phyloP scores from a whole-genome alignment of 2,329 filamentous ascomycete genomes.

The Colletotrichum cereale region DNA sequence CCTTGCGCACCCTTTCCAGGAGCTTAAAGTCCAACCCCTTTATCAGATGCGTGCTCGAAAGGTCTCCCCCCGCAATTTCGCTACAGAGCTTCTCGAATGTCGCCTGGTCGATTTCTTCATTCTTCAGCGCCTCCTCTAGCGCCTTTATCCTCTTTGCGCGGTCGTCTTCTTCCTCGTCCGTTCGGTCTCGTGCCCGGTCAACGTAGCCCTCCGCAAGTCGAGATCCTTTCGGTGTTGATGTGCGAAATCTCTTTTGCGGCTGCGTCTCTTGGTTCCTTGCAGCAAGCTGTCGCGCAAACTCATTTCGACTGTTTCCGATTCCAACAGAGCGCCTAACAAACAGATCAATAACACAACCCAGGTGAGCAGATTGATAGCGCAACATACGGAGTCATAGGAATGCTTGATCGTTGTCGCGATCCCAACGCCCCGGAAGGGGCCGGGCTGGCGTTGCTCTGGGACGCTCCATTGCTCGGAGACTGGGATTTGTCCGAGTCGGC shows the following conservation, averaged over 20 bases:
- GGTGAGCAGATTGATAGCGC: background rate
- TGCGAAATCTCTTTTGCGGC: conserved; percentile 79
- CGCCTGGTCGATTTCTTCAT: conserved; percentile 84
- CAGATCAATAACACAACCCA: conserved; percentile 43
- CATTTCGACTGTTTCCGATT: conserved; percentile 64
- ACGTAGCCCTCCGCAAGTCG: conserved; percentile 85
- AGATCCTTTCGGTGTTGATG: conserved; percentile 84
- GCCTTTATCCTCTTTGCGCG: conserved; percentile 77
- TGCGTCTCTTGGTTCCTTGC: conserved; percentile 72
- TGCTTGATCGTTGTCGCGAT: conserved; percentile 82
- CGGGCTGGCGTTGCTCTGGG: conserved; percentile 48
- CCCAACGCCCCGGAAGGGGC: conserved; percentile 68
- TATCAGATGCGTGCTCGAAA: conserved; percentile 85
- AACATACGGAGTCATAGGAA: conserved; percentile 93
- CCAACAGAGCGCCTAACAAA: conserved; percentile 71
- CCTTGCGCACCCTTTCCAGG: conserved; percentile 75
- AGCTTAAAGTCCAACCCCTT: conserved; percentile 93
- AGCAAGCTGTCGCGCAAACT: conserved; percentile 88
- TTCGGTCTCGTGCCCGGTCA: conserved; percentile 80
- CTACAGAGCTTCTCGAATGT: conserved; percentile 82
- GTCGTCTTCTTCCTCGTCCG: conserved; percentile 65
- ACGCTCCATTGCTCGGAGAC: conserved; percentile 60
- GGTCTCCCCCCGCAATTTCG: conserved; percentile 86
- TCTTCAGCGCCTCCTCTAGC: conserved; percentile 84
- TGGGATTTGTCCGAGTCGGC: conserved; percentile 57